These are phyloP conservation scores for Polytrichum formosum DNA, from an alignment of 225 moss, liverwort and hornwort genomes.

Conservation along the genomic window DNA sequence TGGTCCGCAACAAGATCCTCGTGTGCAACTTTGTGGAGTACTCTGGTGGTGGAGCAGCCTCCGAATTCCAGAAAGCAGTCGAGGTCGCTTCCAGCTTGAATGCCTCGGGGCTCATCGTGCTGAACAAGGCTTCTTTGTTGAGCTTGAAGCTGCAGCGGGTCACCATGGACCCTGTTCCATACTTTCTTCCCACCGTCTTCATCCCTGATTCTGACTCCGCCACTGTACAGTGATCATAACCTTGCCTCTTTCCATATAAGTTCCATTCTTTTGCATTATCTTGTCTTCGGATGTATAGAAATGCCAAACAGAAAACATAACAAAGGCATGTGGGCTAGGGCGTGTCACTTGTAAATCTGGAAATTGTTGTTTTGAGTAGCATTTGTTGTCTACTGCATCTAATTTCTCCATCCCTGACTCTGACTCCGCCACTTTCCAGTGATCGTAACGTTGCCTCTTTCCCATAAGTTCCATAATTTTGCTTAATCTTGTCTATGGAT, in stretches of 20 bases:
- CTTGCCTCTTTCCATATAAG: too few species aligned
- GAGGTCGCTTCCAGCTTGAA: conserved; percentile 66
- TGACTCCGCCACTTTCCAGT: conserved; percentile 52
- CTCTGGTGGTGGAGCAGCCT: conserved; percentile 73
- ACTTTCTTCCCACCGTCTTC: conserved; percentile 77
- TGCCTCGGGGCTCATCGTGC: conserved; percentile 74
- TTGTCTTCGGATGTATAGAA: too few species aligned
- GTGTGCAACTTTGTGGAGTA: conserved; percentile 97
- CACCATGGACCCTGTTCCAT: conserved; percentile 76
- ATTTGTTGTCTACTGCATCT: too few species aligned
- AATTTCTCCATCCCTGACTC: conserved; percentile 61
- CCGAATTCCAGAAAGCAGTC: conserved; percentile 79
- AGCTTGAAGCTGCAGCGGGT: conserved; percentile 55
- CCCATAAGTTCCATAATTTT: too few species aligned
- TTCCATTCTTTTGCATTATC: too few species aligned
- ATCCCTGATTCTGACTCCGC: conserved; percentile 65
- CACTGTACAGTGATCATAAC: conserved; percentile 31
- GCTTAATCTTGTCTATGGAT: too few species aligned
- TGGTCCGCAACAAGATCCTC: conserved; percentile 64
- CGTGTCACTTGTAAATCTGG: too few species aligned
- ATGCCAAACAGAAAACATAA: too few species aligned
- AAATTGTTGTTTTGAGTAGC: too few species aligned
- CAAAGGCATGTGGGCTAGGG: too few species aligned
- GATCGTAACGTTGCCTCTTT: too few species aligned
- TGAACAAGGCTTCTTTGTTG: conserved; percentile 64